Base-by-base conservation (phyloP, 108 stramenopile genomes). In the Asterionellopsis glacialis region DNA sequence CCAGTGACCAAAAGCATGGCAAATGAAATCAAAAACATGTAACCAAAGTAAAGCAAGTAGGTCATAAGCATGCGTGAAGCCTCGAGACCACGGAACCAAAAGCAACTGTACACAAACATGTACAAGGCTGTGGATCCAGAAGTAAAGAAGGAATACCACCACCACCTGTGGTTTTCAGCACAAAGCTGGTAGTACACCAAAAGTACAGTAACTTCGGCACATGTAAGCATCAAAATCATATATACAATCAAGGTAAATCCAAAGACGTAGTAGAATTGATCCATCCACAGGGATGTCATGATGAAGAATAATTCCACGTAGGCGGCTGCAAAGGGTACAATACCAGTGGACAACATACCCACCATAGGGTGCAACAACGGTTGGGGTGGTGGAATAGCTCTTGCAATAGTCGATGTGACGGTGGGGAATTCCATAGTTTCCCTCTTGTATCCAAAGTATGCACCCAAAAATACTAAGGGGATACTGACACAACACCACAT, bases 291-390 rank as follows among this genome's bases (percentile, higher is more conserved):
- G 54, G 80, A 83, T 42, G 90, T 91, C 85, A 98, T 91, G 87
- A 99, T 99, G 88, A 98, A 99, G 74, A 98, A 99, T 27, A 99
- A 81, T 74, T 99, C 98, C 25, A 98, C 97, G 74, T 96, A 99
- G 24, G 96, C 96, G 22, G 97, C 97, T 0, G 95, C 97, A 65
- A 98, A 99, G 9, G 97, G 98, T 61, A 99, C 83, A 63, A 97
- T 76, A 38, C 94, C 98, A 1, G 96, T 93, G 40, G 93, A 54
- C 40, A 73, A 14, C 57, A 93, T 84, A 43, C 86, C 87, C 44
- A 97, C 78, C 47, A 67, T 60, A 19, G 91, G 87, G 52, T 89
- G 77, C 75, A 85, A 63, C 61, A 97, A 69, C 51, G 87, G 76
- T 68, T 76, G 86, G 21, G 90, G 93, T 52, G 90, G 83, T 13